Base-by-base conservation (phyloP, 139 green algal species). In the Chlorokybus atmophyticus region DNA sequence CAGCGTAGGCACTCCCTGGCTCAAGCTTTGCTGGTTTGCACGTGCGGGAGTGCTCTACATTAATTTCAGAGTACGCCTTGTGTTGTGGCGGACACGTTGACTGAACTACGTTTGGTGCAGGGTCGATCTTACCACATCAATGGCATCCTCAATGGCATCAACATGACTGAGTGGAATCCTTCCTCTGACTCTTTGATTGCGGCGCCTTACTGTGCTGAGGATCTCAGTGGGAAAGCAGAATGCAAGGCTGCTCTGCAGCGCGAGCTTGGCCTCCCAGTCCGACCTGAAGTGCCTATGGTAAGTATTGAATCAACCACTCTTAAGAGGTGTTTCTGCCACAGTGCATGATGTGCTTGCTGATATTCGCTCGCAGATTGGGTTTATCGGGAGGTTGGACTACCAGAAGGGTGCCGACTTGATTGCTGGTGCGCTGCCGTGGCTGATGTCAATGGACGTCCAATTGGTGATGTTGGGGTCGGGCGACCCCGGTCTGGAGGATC, bases 361-460 rank as follows among this genome's bases (percentile, higher is more conserved):
- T n/a, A n/a, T 50, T 39, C 44, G 42, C 25, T 40, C 42, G 21
- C 62, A 71, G 55, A 57, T 95, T 26, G 87, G 79, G 32, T 95
- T 95, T 75, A 89, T 95, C 51, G 87, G 87, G 2, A 79, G 87
- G 0, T 68, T 94, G 66, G 86, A 94, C 71, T 85, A 93, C 67
- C 76, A 83, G 70, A 83, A 83, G 58, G 76, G 76, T 0, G 63
- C 71, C 21, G 76, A 83, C 57, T 38, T 70, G 3, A 27, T 70
- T 8, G 26, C 17, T 26, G 42, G 52, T 25, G 32, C 62, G 32
- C 21, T 52, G 10, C 19, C 30, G 24, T 60, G 28, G 35, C 4
- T 64, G 19, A 52, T 64, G 54, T 21, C 29, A 38, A 39, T 60
- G 21, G 62, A 52, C 30, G 31, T 49, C 31, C 70, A 93, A 78